Base-by-base conservation (phyloP, 345 rosid genomes). In the Brassica rapa region DNA sequence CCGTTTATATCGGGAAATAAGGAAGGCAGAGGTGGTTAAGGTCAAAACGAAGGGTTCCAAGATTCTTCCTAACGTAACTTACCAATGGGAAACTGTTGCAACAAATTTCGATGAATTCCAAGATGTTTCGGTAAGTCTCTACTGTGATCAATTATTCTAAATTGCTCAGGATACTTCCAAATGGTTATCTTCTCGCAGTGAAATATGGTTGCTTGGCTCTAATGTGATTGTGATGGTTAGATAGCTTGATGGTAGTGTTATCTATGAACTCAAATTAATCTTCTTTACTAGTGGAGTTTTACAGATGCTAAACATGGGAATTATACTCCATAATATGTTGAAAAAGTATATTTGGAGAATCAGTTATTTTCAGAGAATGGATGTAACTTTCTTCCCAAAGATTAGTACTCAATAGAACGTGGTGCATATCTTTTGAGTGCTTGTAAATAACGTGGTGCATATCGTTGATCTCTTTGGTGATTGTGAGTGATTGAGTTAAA, bases 11-110 rank as follows among this genome's bases (percentile, higher is more conserved):
- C 89, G 99, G 62, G 99, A 96, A 85, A 91, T 85, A 77, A 91
- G 95, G 76, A 91, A 89, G 87, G 82, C 83, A 65, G 99, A 91
- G 85, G 82, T 85, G 75, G 86, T 86, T 86, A 90, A 87, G 86
- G 89, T 83, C 32, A 93, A 87, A 86, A 80, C 85, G 72, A 96
- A 85, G 81, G 99, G 99, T 68, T 93, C 99, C 35, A 85, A 84
- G 77, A 85, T 91, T 84, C 90, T 84, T 78, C 87, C 88, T 37
- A 83, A 77, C 70, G 71, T 89, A 67, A 83, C 92, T 71, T 90
- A 88, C 87, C 96, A 85, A 83, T 95, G 99, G 99, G 99, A 95
- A 84, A 89, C 99, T 60, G 91, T 95, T 77, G 97, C 99, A 60
- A 87, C 97, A 19, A 95, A 89, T 84, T 93, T 91, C 16, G 96